phyloP scores from a whole-genome alignment of 345 rosid genomes.

The Jatropha curcas region DNA sequence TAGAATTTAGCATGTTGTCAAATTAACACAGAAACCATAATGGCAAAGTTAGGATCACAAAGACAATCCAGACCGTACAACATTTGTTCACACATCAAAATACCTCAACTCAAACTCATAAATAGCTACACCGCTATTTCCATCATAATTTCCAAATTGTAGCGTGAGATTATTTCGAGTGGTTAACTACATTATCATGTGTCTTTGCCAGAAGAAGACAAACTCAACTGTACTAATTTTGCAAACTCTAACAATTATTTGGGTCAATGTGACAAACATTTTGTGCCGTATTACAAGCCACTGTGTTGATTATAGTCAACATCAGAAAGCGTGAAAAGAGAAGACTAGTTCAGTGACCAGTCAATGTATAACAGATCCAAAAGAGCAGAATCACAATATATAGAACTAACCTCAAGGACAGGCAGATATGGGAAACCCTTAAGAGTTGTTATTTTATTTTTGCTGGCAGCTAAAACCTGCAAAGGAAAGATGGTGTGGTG shows the following conservation, averaged over 20 bases:
- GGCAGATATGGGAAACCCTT: constrained; percentile 92
- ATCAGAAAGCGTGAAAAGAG: neutral
- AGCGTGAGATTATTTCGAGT: neutral
- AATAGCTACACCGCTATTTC: neutral
- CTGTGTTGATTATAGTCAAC: neutral
- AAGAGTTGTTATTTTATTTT: constrained; percentile 85
- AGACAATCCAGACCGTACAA: neutral
- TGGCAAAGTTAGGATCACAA: neutral
- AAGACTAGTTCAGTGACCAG: constrained; percentile 4
- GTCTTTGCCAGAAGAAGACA: neutral
- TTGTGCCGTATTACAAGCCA: neutral
- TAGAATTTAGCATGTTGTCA: neutral
- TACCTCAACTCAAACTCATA: constrained; percentile 2
- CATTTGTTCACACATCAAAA: neutral
- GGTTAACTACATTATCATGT: neutral
- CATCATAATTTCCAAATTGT: neutral
- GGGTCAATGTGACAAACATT: neutral
- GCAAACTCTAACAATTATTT: neutral
- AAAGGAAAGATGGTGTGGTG: neutral
- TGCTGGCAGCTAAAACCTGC: constrained; percentile 97
- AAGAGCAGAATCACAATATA: neutral
- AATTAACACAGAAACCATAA: neutral
- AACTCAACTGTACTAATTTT: neutral
- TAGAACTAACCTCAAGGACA: constrained; percentile 71
- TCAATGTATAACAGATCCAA: neutral